Conservation (phyloP, 768 basidiomycete species). For the Agrocybe pediades region DNA sequence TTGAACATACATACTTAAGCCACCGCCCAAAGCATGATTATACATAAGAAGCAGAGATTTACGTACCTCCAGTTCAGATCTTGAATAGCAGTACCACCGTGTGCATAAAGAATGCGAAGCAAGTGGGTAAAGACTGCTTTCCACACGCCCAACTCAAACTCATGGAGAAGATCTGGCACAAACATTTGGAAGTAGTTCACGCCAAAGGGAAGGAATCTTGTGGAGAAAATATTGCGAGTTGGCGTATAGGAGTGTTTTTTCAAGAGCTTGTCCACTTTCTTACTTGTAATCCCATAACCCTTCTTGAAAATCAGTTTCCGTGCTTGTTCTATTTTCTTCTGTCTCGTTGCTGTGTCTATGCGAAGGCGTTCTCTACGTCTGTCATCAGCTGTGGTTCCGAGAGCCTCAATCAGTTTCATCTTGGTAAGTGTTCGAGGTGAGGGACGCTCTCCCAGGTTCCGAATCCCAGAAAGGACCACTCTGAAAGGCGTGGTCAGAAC, state of each 20-base stretch:
- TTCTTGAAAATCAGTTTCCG: slow-evolving; percentile 23
- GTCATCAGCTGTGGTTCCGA: slow-evolving; percentile 27
- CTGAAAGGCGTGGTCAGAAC: not conserved
- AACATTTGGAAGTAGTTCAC: slow-evolving; percentile 33
- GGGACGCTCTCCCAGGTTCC: slow-evolving; percentile 31
- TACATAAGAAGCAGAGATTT: not conserved
- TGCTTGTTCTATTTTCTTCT: slow-evolving; percentile 13
- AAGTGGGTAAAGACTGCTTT: slow-evolving; percentile 38
- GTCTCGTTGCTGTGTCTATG: slow-evolving; percentile 1
- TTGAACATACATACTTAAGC: too few relatives aligned
- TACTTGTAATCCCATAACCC: slow-evolving; percentile 19
- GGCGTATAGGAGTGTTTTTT: slow-evolving; percentile 21
- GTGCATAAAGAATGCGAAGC: slow-evolving; percentile 28
- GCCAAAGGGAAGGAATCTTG: slow-evolving; percentile 8
- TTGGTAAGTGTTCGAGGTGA: slow-evolving; percentile 30
- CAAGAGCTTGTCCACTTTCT: slow-evolving; percentile 19
- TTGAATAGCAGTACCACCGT: slow-evolving; percentile 11
- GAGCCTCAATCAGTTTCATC: slow-evolving; percentile 2
- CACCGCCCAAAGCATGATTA: not conserved
- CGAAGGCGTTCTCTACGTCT: slow-evolving; percentile 9
- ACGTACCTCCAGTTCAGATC: slow-evolving; percentile 16
- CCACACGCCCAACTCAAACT: slow-evolving; percentile 41
- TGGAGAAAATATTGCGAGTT: slow-evolving; percentile 32
- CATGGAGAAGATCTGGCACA: slow-evolving; percentile 38
- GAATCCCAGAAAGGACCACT: slow-evolving; percentile 25